Evolutionary conservation across 1,284 basidiomycete species (phyloP).

Genomic region (Takashimella tepidaria): DNA sequence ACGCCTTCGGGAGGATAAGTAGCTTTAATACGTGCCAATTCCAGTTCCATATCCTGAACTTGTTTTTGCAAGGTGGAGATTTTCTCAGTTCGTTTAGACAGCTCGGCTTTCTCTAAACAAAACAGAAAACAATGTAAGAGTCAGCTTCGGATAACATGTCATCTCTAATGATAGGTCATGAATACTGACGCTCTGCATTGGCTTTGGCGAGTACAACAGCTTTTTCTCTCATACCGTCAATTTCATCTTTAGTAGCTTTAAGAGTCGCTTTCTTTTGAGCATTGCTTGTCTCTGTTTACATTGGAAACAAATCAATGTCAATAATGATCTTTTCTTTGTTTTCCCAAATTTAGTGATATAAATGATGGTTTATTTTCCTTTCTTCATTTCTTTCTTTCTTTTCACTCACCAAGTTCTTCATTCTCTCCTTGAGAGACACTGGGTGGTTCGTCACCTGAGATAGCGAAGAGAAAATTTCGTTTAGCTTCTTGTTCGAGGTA

Average conservation of each 20-base stretch:
- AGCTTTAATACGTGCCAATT: constrained; percentile 68
- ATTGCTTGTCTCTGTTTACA: constrained; percentile 54
- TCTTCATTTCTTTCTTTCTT: neutral
- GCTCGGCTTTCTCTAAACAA: constrained; percentile 27
- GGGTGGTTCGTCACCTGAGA: constrained; percentile 71
- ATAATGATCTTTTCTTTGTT: no score
- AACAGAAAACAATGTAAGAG: no score
- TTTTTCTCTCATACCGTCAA: constrained; percentile 59
- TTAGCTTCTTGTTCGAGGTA: constrained; percentile 83
- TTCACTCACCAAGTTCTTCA: constrained; percentile 51
- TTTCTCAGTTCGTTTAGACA: constrained; percentile 51
- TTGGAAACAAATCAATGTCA: constrained; percentile 4
- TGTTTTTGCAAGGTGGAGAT: constrained; percentile 61
- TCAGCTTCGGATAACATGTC: no score
- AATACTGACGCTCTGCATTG: constrained; percentile 34
- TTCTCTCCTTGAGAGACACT: constrained; percentile 69
- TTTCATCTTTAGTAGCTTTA: constrained; percentile 59
- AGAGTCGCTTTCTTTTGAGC: constrained; percentile 63
- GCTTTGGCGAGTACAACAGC: constrained; percentile 48
- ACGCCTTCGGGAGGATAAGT: constrained; percentile 59
- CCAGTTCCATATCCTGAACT: constrained; percentile 71
- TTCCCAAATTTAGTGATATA: no score
- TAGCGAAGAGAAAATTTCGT: constrained; percentile 72
- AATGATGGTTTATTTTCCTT: no score
- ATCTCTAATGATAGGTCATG: neutral